These are phyloP conservation scores for Penicillium bovifimosum DNA, from an alignment of 495 filamentous ascomycete species.

Conservation along the genomic window DNA sequence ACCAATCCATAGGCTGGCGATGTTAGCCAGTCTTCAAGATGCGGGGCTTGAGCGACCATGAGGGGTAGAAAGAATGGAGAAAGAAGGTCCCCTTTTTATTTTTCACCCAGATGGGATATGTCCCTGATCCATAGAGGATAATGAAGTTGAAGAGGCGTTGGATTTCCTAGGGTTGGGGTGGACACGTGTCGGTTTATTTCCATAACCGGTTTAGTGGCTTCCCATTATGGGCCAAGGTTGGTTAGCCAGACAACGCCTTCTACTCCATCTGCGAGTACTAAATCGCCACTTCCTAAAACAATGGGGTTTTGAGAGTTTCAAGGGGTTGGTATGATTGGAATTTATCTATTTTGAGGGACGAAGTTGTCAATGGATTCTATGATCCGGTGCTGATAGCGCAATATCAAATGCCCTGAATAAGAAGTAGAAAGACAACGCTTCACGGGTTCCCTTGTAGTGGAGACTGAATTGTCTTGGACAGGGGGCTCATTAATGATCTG, in stretches of 20 bases:
- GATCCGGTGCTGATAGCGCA: background rate
- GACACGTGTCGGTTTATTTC: constrained; percentile 4
- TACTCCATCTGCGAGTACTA: background rate
- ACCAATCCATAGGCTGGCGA: background rate
- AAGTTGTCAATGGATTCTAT: constrained; percentile 1
- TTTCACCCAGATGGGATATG: background rate
- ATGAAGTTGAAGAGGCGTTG: background rate
- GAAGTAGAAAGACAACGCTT: too few relatives aligned
- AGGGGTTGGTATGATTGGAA: background rate
- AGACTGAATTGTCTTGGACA: background rate
- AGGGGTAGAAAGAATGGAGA: background rate
- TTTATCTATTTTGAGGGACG: background rate
- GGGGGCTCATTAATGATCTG: background rate
- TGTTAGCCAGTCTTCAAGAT: background rate
- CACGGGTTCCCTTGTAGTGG: background rate
- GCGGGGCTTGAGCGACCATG: constrained; percentile 3
- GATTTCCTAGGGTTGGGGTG: constrained; percentile 4
- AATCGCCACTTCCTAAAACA: background rate
- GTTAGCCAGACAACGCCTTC: background rate
- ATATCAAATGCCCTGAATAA: too few relatives aligned
- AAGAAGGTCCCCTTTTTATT: background rate
- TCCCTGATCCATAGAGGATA: background rate
- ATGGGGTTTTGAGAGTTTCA: background rate
- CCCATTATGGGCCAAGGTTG: background rate
- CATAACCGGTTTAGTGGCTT: background rate